A percentile compares a stretch with the other conserved stretches of the same genome.
phyloP scores from a whole-genome alignment of 2,329 filamentous ascomycete genomes.

The Paraphaeosphaeria sporulosa region DNA sequence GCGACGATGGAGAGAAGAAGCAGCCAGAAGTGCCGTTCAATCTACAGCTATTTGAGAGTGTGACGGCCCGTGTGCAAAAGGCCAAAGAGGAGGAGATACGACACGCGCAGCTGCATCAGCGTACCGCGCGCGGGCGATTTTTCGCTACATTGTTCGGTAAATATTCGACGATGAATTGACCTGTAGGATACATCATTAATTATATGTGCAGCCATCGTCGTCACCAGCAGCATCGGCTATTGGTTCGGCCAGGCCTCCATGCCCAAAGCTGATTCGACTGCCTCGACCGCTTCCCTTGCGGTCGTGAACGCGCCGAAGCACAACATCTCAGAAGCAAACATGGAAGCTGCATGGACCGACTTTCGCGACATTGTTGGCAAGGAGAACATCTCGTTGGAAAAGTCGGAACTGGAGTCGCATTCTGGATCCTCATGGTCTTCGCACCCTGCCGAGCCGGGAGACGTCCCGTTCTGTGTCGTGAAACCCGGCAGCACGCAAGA shows the following conservation, averaged over 20 bases:
- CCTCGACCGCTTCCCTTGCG: constrained; percentile 66
- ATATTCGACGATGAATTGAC: background rate
- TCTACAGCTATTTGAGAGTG: constrained; percentile 69
- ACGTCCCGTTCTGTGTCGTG: constrained; percentile 69
- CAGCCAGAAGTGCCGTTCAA: constrained; percentile 60
- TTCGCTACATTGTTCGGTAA: constrained; percentile 38
- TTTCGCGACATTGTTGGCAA: constrained; percentile 68
- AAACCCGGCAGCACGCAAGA: constrained; percentile 82
- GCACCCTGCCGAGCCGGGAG: constrained; percentile 51
- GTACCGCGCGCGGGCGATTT: constrained; percentile 48
- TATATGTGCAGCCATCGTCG: constrained; percentile 54
- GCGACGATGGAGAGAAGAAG: constrained; percentile 30
- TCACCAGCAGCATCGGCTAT: constrained; percentile 62
- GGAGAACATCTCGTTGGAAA: constrained; percentile 68
- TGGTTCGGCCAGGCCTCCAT: constrained; percentile 61
- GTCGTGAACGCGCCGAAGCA: constrained; percentile 59
- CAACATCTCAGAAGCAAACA: constrained; percentile 63
- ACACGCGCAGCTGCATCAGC: constrained; percentile 30
- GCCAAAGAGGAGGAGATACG: constrained; percentile 65
- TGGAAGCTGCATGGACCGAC: constrained; percentile 71
- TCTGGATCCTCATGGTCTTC: constrained; percentile 71
- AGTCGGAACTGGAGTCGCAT: constrained; percentile 63
- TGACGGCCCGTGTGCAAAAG: constrained; percentile 63
- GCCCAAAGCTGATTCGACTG: constrained; percentile 54
- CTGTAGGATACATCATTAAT: background rate